Percentiles rank a stretch among this genome's conserved stretches.
Evolutionary conservation across 2,329 filamentous ascomycete genomes (phyloP).

Genomic region (Cadophora sp.): DNA sequence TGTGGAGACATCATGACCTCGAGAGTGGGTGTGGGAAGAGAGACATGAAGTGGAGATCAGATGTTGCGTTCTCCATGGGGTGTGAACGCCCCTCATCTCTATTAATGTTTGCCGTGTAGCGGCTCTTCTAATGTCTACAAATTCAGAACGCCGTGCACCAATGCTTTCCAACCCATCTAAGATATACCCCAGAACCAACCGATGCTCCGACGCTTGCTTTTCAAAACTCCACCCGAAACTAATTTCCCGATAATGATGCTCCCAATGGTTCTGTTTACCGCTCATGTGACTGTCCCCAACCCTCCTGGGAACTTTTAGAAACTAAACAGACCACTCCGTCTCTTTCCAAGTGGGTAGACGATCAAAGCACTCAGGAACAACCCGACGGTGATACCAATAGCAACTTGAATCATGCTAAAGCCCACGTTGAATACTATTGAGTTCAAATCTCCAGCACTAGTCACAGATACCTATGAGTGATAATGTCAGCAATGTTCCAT

Average conservation of each 20-base stretch:
- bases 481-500: conserved; percentile 27
- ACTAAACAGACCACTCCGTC: conserved; percentile 50
- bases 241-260: background rate
- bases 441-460: conserved; percentile 41
- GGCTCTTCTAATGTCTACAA: conserved; percentile 16
- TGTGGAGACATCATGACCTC: background rate
- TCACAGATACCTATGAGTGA: conserved; percentile 32
- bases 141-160: conserved; percentile 10
- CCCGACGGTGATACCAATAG: conserved; percentile 52
- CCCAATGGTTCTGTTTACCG: conserved; percentile 6
- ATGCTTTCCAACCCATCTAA: background rate
- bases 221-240: background rate
- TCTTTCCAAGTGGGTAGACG: conserved; percentile 51
- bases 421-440: conserved; percentile 50
- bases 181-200: conserved; percentile 8
- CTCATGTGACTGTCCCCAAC: conserved; percentile 13
- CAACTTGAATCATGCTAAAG: conserved; percentile 50
- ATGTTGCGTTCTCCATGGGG: background rate
- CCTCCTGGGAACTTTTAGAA: conserved; percentile 41
- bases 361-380: conserved; percentile 50
- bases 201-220: conserved; percentile 23
- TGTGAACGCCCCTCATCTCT: background rate
- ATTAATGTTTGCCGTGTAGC: conserved; percentile 14
- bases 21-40: conserved; percentile 1
- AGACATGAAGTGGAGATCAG: background rate